Evolutionary conservation across 305 asterid genomes (phyloP), one percentile per base, ranked within the genome.

Genomic region (Fraxinus baroniana): DNA sequence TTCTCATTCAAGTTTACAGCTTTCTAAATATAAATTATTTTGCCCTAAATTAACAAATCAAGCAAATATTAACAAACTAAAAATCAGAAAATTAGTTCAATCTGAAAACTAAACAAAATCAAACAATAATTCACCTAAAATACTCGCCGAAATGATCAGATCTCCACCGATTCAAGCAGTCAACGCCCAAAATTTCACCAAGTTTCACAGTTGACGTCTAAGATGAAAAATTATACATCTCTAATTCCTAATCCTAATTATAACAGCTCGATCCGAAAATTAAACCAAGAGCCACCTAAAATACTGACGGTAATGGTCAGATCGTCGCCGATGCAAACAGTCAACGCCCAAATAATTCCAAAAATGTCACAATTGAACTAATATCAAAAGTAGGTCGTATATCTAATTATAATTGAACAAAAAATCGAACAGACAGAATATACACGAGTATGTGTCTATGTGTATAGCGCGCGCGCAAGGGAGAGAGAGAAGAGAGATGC

Each of bases 271-370:
- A 49, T 4, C 64, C 18, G n/a, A 28, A 39, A 74, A 74, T 36
- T 57, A 36, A 77, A 52, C 24, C 15, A 17, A 1, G n/a, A 22
- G 60, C 41, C 26, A 9, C 30, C 33, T 1, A 24, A 77, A 13
- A 46, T 13, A 26, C 70, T 44, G 18, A 46, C 71, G 37, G 39
- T 49, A 52, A 46, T 28, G 15, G 60, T 49, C 80, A 88, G 86
- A 86, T 83, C 86, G 72, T 15, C 75, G 66, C 77, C 66, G 5
- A 80, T 82, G 62, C 64, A 46, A 60, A 15, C 62, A 71, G 87
- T 83, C 81, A 84, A 87, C 86, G 64, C 44, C 41, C 44, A 46
- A 39, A 62, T 79, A 17, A 41, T 28, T 35, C 22, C 26, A 35
- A 49, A 52, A 76, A 81, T 66, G 35, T 76, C 86, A 79, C 24